Evolutionary conservation across 495 filamentous ascomycete species (phyloP), one percentile per base, ranked within the genome.

Genomic region (Aspergillus sclerotiicarbonarius): DNA sequence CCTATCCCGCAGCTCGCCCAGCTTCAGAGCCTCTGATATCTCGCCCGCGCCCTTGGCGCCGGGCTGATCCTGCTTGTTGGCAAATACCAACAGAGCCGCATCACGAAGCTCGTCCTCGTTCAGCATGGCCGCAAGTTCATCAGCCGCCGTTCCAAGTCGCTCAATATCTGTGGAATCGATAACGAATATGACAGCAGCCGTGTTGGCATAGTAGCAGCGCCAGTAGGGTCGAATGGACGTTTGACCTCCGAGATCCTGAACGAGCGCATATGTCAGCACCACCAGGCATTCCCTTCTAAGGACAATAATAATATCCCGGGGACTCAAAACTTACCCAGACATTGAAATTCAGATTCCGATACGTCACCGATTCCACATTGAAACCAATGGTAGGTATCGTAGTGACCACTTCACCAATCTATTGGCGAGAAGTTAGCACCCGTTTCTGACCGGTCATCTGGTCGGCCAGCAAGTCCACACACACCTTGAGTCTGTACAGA

Each of bases 151-250:
- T 48, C 89, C 86, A 45, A 98, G 76, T 46, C 94, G 90, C 60
- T 96, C 90, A 66, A 97, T 92, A 83, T 98, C 94, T 57, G 94
- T 98, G 46, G 89, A 92, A 68, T 98, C 94, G 66, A 98, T 93
- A 55, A 98, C 94, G 75, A 98, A 98, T 63, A 98, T 89, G 57
- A 98, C 95, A 13, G 94, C 94, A n/a, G 95, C 94, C 3, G 95
- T 98, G 77, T 98, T 97, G 66, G 94, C 92, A 70, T 98, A 98
- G 81, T 98, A 98, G 74, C 95, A 98, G 65, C 94, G 85, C 94
- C 94, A 98, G 77, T 98, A 98, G 9, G 94, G 94, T 61, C 94
- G 86, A 68, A 98, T 98, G 53, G 88, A 91, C 13, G 94, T 98
- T 82, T 98, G 94, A 21, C 94, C 95, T 62, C 91, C 93, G 29